A percentile compares a stretch with the other conserved stretches of the same genome.
Evolutionary conservation across 1,284 basidiomycete genomes (phyloP).

Genomic region (Sanghuangporus weigelae): DNA sequence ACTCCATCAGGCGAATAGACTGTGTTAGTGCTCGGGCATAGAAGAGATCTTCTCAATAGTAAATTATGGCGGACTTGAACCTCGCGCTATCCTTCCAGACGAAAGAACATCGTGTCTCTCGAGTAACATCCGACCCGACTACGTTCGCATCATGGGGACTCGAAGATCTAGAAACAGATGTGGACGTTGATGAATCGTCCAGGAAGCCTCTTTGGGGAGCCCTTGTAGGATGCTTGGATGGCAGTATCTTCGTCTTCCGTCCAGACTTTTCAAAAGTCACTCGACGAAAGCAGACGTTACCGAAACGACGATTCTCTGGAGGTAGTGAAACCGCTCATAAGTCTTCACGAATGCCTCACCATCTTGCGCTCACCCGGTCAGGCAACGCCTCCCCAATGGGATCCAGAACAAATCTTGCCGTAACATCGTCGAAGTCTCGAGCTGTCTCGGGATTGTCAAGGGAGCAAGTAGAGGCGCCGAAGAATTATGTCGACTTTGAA

Average conservation of each 20-base stretch:
- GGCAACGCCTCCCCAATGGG: slow-evolving; percentile 15
- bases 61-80: neutral
- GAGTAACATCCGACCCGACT: neutral
- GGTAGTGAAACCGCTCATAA: neutral
- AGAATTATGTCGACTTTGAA: slow-evolving; percentile 72
- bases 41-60: neutral
- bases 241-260: slow-evolving; percentile 10
- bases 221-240: slow-evolving; percentile 12
- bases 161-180: slow-evolving; percentile 2
- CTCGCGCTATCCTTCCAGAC: slow-evolving; percentile 6
- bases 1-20: no score
- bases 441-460: slow-evolving; percentile 63
- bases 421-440: slow-evolving; percentile 32
- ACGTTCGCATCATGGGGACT: slow-evolving; percentile 3
- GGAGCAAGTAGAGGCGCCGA: slow-evolving; percentile 66
- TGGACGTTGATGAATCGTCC: neutral
- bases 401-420: slow-evolving; percentile 8
- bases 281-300: neutral
- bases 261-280: neutral
- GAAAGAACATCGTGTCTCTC: neutral
- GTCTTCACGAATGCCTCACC: neutral
- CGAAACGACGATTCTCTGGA: neutral
- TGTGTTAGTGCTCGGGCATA: neutral
- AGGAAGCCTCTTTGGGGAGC: slow-evolving; percentile 11
- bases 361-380: slow-evolving; percentile 15